These are phyloP conservation scores for Hyphopichia buzzinii DNA, from an alignment of 1,139 yeast species.

Conservation along the genomic window DNA sequence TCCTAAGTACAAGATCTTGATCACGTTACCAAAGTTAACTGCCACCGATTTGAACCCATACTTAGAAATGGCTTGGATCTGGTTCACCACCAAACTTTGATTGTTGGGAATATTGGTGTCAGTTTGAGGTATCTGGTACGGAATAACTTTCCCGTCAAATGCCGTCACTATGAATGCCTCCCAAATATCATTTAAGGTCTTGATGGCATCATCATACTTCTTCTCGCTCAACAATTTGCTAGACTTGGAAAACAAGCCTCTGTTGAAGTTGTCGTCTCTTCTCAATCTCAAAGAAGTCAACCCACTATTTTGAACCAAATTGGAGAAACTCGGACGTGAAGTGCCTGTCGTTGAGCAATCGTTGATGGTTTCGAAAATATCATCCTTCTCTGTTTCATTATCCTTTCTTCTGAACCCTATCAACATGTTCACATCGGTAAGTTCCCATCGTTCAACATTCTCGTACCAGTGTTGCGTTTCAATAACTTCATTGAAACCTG, in stretches of 20 bases:
- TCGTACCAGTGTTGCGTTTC: conserved; percentile 70
- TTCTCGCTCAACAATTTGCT: neutral
- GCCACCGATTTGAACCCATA: conserved; percentile 80
- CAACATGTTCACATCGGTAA: conserved; percentile 72
- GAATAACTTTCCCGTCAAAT: conserved; percentile 58
- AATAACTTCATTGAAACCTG: conserved; percentile 73
- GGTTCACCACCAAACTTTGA: conserved; percentile 29
- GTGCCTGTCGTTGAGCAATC: conserved; percentile 4
- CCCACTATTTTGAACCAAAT: conserved; percentile 20
- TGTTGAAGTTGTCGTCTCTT: conserved; percentile 6
- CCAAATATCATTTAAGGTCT: conserved; percentile 46
- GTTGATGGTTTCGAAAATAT: conserved; percentile 9
- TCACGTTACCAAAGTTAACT: conserved; percentile 67
- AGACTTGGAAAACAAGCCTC: conserved; percentile 3
- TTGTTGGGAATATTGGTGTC: conserved; percentile 31
- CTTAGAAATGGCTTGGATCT: conserved; percentile 47
- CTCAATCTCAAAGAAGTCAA: conserved; percentile 19
- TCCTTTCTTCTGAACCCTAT: conserved; percentile 57
- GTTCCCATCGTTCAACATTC: conserved; percentile 71
- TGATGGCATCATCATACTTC: neutral
- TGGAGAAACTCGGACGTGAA: conserved; percentile 10
- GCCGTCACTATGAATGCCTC: conserved; percentile 76
- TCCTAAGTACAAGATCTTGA: conserved; percentile 73
- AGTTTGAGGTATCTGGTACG: conserved; percentile 57
- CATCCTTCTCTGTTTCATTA: conserved; percentile 9